Base-by-base conservation (phyloP, 345 rosid genomes). In the Eucalyptus globulus region DNA sequence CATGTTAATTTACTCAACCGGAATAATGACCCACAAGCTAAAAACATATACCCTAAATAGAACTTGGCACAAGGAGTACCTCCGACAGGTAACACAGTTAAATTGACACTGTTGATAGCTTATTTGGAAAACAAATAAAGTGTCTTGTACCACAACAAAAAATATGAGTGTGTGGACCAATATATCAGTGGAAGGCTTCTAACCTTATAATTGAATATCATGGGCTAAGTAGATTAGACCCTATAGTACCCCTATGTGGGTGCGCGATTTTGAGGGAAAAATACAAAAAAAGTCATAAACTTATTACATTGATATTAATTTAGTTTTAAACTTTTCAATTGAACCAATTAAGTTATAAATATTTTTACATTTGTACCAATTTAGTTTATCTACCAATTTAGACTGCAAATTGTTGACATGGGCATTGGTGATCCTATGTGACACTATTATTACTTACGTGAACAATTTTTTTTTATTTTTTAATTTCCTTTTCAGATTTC, bases 281-380 rank as follows among this genome's bases (percentile, higher is more conserved):
- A 0, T 53, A 53, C 9, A 0, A 53, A 53, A 51, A 17, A 53
- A 53, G 4, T 3, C 56, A 51, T 51, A 53, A 53, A 53, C 0
- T 4, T 7, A 53, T 53, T 53, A 53, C 2, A 53, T 53, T 19
- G 0, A 2, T 19, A 53, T 3, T 0, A 53, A 53, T 53, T 53
- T 53, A 53, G 2, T 53, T 1, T 1, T 7, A 19, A 53, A 53
- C 24, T 0, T 53, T 53, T 53, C 9, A 51, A 51, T 51, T 51
- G 0, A 0, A 51, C 9, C 9, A 0, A 51, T 51, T 51, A 4
- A 51, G 22, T 51, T 0, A 17, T 17, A 51, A 51, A 51, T 1
- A 17, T 51, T 51, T 51, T 51, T 4, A 17, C 22, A 53, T 53
- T 53, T 0, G 22, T 53, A 53, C 4, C 56, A 53, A 53, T 53